A percentile compares a stretch with the other conserved stretches of the same genome.
These are phyloP conservation scores for Septoria linicola DNA, from an alignment of 2,329 filamentous ascomycete genomes.

Conservation along the genomic window DNA sequence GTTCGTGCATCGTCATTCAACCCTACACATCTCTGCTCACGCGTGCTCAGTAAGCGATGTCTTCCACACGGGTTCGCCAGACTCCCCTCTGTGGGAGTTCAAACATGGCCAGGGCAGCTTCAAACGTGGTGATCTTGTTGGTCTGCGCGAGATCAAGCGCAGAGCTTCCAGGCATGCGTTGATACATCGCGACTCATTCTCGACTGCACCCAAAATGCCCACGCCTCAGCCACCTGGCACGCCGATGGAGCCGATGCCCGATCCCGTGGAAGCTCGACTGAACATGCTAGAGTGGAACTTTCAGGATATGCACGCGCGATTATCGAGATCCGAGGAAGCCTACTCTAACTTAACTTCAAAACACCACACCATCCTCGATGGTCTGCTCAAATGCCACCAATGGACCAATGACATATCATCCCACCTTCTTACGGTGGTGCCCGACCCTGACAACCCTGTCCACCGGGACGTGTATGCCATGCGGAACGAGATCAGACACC, in stretches of 20 bases:
- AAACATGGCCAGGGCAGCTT: slow-evolving; percentile 98
- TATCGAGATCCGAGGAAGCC: slow-evolving; percentile 80
- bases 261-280: slow-evolving; percentile 74
- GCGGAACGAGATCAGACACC: slow-evolving; percentile 63
- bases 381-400: slow-evolving; percentile 70
- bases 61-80: slow-evolving; percentile 90
- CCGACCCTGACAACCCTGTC: slow-evolving; percentile 71
- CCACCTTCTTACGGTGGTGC: slow-evolving; percentile 69
- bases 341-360: slow-evolving; percentile 75
- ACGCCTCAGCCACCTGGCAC: slow-evolving; percentile 75
- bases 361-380: slow-evolving; percentile 79
- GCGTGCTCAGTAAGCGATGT: slow-evolving; percentile 80
- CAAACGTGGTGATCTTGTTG: slow-evolving; percentile 88
- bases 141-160: slow-evolving; percentile 91
- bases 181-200: slow-evolving; percentile 88
- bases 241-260: slow-evolving; percentile 62
- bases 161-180: slow-evolving; percentile 88
- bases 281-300: slow-evolving; percentile 75
- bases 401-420: slow-evolving; percentile 84
- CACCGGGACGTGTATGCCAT: slow-evolving; percentile 69
- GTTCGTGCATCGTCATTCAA: slow-evolving; percentile 49
- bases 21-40: neutral
- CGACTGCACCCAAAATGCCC: slow-evolving; percentile 65
- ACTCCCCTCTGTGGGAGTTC: slow-evolving; percentile 96
- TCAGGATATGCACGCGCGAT: slow-evolving; percentile 73